These are phyloP conservation scores for Tephrocybe sp. DNA, from an alignment of 768 basidiomycete species.

Conservation along the genomic window DNA sequence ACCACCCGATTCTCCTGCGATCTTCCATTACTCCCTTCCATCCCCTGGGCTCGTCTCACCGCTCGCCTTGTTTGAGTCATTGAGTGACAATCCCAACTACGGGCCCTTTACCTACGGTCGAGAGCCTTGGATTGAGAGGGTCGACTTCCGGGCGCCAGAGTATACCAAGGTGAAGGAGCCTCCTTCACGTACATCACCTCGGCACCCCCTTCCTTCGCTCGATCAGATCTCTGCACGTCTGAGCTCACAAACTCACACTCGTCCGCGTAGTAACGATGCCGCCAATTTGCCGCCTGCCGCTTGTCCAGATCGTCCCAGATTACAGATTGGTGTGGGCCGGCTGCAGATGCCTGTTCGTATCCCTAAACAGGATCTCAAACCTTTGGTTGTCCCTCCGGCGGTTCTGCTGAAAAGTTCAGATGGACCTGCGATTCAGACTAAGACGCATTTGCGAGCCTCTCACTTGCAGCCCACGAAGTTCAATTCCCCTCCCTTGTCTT, in stretches of 20 bases:
- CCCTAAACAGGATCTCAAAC: slow-evolving; percentile 25
- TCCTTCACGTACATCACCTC: slow-evolving; percentile 5
- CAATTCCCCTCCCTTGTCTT: slow-evolving; percentile 49
- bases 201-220: slow-evolving; percentile 56
- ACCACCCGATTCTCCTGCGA: slow-evolving; percentile 66
- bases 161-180: slow-evolving; percentile 19
- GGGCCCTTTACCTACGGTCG: slow-evolving; percentile 22
- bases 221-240: slow-evolving; percentile 74
- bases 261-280: slow-evolving; percentile 19
- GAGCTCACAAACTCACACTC: slow-evolving; percentile 35
- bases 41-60: slow-evolving; percentile 68
- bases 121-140: slow-evolving; percentile 63
- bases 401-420: slow-evolving; percentile 36
- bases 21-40: slow-evolving; percentile 67
- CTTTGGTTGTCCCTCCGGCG: slow-evolving; percentile 32
- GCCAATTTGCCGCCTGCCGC: slow-evolving; percentile 32
- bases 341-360: slow-evolving; percentile 39
- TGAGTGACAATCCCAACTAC: slow-evolving; percentile 33
- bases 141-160: slow-evolving; percentile 51
- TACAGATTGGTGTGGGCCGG: slow-evolving; percentile 38
- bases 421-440: slow-evolving; percentile 39
- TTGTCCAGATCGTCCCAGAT: slow-evolving; percentile 22
- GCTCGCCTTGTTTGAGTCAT: slow-evolving; percentile 52
- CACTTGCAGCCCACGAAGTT: slow-evolving; percentile 49
- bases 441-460: slow-evolving; percentile 39